Evolutionary conservation across 345 rosid species (phyloP).

Genomic region (Ceriops decandra): DNA sequence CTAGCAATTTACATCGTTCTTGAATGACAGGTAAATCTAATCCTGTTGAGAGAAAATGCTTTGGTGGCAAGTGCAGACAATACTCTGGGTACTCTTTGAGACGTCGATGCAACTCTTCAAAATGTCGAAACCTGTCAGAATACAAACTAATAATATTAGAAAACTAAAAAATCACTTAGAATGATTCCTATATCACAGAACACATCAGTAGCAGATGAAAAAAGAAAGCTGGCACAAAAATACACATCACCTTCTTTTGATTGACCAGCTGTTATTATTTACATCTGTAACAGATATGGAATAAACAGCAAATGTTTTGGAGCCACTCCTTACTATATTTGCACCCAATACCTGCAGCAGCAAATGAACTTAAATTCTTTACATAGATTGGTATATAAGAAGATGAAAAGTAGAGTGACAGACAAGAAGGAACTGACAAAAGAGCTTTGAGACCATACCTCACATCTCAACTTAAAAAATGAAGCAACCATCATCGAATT

Average conservation of each 20-base stretch:
- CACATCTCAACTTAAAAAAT: conserved; percentile 82
- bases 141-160: too few species aligned
- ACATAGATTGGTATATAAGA: conserved; percentile 8
- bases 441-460: conserved; percentile 50
- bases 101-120: conserved; percentile 97
- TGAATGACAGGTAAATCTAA: conserved; percentile 71
- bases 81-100: conserved; percentile 87
- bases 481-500: conserved; percentile 65
- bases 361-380: conserved; percentile 25
- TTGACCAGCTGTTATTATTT: conserved; percentile 84
- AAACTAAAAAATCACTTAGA: not conserved
- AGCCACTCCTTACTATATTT: conserved; percentile 87
- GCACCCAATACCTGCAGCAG: conserved; percentile 89
- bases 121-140: conserved; percentile 78
- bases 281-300: conserved; percentile 88
- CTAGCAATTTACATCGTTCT: conserved; percentile 89
- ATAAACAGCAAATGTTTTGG: conserved; percentile 89
- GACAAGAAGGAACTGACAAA: conserved; percentile 10
- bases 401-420: conserved; percentile 15
- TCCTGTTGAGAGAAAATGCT: conserved; percentile 94
- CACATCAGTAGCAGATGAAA: conserved; percentile 11
- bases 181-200: not conserved
- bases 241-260: conserved; percentile 83
- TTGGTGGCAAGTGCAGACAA: conserved; percentile 91
- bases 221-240: conserved; percentile 23